A percentile compares a stretch with the other conserved stretches of the same genome.
These are phyloP conservation scores for Cercophora sp. DNA, from an alignment of 495 filamentous ascomycete species.

Conservation along the genomic window DNA sequence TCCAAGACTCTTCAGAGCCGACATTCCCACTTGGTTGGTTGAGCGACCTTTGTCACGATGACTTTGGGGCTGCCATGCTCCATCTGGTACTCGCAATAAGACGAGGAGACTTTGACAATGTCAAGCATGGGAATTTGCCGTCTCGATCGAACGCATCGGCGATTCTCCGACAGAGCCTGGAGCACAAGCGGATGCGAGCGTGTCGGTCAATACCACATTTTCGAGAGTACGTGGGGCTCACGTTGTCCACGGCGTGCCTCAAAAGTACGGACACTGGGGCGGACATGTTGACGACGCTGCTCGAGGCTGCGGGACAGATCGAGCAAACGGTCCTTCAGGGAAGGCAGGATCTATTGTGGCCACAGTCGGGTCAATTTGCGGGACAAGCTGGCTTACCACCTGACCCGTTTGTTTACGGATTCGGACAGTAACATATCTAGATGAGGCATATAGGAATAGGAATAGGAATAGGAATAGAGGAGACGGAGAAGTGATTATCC, in stretches of 20 bases:
- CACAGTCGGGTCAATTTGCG: slow-evolving; percentile 1
- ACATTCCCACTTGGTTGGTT: slow-evolving; percentile 9
- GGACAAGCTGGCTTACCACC: slow-evolving; percentile 7
- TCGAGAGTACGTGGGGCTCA: slow-evolving; percentile 16
- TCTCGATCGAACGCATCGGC: slow-evolving; percentile 1
- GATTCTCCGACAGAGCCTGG: slow-evolving; percentile 13
- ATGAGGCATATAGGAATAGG: not conserved
- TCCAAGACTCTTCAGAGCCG: not conserved
- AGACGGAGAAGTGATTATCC: not conserved
- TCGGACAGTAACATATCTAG: not conserved
- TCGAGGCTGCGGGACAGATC: slow-evolving; percentile 20
- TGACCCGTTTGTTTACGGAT: slow-evolving; percentile 6
- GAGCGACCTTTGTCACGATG: slow-evolving; percentile 23
- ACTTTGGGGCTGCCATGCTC: slow-evolving; percentile 23
- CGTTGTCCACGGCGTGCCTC: slow-evolving; percentile 15
- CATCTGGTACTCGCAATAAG: slow-evolving; percentile 17
- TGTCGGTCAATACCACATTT: slow-evolving; percentile 19
- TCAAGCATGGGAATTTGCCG: slow-evolving; percentile 2
- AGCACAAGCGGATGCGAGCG: slow-evolving; percentile 11
- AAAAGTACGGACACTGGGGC: slow-evolving; percentile 6
- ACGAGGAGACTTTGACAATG: slow-evolving; percentile 7
- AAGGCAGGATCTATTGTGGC: slow-evolving; percentile 10
- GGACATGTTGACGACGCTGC: slow-evolving; percentile 12
- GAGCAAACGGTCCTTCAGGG: slow-evolving; percentile 19
- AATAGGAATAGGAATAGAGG: not conserved